These are phyloP conservation scores for Talaromyces ruber DNA, from an alignment of 495 filamentous ascomycete genomes.

Conservation along the genomic window DNA sequence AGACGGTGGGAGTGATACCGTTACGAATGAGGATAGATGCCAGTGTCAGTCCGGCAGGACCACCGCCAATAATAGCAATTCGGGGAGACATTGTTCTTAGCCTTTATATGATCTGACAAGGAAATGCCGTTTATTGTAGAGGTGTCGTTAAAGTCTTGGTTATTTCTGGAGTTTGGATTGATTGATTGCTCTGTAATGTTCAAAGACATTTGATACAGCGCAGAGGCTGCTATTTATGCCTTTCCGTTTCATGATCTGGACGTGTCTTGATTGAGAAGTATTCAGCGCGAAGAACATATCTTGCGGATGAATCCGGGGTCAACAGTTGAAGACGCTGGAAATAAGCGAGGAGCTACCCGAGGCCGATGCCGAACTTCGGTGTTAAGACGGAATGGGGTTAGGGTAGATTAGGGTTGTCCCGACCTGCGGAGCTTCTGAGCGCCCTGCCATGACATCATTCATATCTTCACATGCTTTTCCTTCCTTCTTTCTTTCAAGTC, in stretches of 20 bases:
- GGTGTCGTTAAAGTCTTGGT: not conserved
- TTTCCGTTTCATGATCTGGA: not conserved
- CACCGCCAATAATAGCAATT: constrained; percentile 47
- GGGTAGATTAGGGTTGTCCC: not conserved
- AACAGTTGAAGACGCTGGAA: not conserved
- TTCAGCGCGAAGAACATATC: not conserved
- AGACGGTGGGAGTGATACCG: constrained; percentile 40
- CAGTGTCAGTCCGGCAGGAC: constrained; percentile 49
- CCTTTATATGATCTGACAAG: not conserved
- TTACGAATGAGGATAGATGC: constrained; percentile 43
- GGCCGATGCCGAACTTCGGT: not conserved
- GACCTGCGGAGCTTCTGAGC: not conserved
- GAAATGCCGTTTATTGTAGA: not conserved
- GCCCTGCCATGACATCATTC: not conserved
- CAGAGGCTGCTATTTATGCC: not conserved
- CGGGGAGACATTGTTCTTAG: not conserved
- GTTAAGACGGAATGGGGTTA: not conserved
- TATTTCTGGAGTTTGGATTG: not conserved
- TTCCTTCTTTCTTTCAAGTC: not conserved
- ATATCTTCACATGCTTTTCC: not conserved
- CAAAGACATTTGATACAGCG: not conserved
- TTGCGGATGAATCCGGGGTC: not conserved
- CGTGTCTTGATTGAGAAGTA: not conserved
- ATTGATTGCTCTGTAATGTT: not conserved
- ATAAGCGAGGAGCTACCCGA: not conserved